Base-by-base conservation (phyloP, 176 grass and related monocot species). In the Panicum miliaceum region DNA sequence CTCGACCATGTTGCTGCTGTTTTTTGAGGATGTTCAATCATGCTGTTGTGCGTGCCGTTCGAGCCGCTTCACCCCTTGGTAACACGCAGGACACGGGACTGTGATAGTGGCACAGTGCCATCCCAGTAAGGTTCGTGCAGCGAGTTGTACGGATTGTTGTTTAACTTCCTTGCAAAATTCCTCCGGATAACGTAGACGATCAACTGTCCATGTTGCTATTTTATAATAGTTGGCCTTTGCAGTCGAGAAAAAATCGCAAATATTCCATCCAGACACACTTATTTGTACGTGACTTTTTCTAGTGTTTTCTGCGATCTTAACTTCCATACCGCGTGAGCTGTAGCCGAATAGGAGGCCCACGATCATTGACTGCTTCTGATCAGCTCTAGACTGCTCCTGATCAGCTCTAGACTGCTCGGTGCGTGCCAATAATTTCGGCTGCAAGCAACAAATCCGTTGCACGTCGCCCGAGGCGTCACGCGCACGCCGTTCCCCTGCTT, bases 401-500 rank as follows among this genome's bases (percentile, higher is more conserved):
- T 45, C 45, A 57, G 41, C 22, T 25, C 5, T 9, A 34, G 22
- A 16, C 20, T 38, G 16, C 25, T 3, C 8, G 10, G 54, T 58
- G 22, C 22, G 22, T 41, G 58, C 35, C 61, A 85, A 84, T 69
- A 81, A 85, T 75, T 69, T 76, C 70, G 4, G 0, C 41, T 20
- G 52, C 67, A 50, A 36, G 11, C 48, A 69, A 68, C 65, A 76
- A 76, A 59, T 12, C 69, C 70, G 19, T 45, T 46, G 13, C 71
- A 70, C 78, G 64, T 4, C 8, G 77, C 71, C 36, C 20, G 83
- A 85, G 78, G 53, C 77, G 53, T 86, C 83, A 71, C 64, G 47
- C 45, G 71, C 53, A 71, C 78, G 79, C 73, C 88, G 84, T 86
- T 51, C 59, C 52, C 37, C 59, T 25, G 1, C 81, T 86, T 60